Conservation (phyloP, 306 rosid genomes). For the Prinsepia uniflora region DNA sequence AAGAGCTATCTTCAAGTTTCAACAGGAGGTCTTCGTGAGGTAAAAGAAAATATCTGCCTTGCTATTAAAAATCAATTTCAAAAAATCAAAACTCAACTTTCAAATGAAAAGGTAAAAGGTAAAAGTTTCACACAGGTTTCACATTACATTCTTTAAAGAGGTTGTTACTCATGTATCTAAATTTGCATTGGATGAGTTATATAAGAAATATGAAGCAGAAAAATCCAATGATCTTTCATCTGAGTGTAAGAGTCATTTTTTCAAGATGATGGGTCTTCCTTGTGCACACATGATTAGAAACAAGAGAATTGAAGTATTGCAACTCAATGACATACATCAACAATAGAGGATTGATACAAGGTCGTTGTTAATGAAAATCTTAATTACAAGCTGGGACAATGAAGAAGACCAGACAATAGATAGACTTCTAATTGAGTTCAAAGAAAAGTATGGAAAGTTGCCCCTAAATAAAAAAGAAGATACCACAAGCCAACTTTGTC, state of each 20-base stretch:
- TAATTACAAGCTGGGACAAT: not conserved
- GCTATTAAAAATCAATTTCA: conserved; percentile 17
- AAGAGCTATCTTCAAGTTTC: conserved; percentile 8
- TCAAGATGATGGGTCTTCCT: too few species aligned
- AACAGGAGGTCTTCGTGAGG: not conserved
- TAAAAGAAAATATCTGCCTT: conserved; percentile 8
- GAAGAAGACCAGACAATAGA: not conserved
- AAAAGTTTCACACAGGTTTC: not conserved
- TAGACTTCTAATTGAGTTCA: not conserved
- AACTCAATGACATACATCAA: too few species aligned
- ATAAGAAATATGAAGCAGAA: too few species aligned
- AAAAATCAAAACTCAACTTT: conserved; percentile 6
- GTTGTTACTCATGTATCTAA: not conserved
- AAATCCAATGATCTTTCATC: too few species aligned
- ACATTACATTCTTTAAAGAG: not conserved
- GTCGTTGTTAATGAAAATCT: not conserved
- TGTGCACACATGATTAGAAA: too few species aligned
- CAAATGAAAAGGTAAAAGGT: conserved; percentile 11
- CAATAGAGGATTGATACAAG: not conserved
- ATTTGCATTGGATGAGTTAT: not conserved
- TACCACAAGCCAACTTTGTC: not conserved
- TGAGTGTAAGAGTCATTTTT: too few species aligned
- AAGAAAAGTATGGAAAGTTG: not conserved
- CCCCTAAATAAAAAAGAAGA: not conserved
- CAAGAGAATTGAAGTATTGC: too few species aligned